These are phyloP conservation scores for Aegilops tauschii DNA, from an alignment of 176 grass and related monocot genomes.

Conservation along the genomic window DNA sequence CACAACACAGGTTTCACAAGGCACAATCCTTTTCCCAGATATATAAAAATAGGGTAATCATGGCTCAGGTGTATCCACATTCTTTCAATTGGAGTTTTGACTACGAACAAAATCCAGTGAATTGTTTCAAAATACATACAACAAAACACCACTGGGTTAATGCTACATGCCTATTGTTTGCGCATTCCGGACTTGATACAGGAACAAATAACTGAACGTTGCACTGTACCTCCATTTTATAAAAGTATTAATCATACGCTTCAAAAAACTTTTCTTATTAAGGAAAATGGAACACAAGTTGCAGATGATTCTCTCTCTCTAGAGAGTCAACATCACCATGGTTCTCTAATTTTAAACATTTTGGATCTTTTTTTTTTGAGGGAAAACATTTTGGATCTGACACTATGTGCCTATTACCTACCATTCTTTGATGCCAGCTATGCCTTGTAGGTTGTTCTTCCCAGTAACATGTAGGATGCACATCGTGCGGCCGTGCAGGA, in stretches of 20 bases:
- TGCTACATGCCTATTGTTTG: neutral
- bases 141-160: neutral
- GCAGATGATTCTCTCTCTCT: neutral
- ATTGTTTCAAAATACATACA: neutral
- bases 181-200: neutral
- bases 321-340: neutral
- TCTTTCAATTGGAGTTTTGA: neutral
- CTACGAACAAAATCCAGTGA: neutral
- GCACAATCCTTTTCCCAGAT: neutral
- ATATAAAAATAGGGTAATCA: neutral
- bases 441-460: neutral
- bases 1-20: neutral
- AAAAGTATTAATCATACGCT: neutral
- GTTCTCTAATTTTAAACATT: neutral
- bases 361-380: neutral
- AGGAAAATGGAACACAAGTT: neutral
- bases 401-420: conserved; percentile 4
- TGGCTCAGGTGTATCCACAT: neutral
- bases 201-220: neutral
- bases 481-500: neutral
- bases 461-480: neutral
- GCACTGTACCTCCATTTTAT: neutral
- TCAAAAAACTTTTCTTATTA: neutral
- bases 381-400: conserved; percentile 2
- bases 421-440: neutral